A percentile compares a stretch with the other conserved stretches of the same genome.
These are phyloP conservation scores for Xerocomus nothofagi DNA, from an alignment of 1,284 basidiomycete species.

Conservation along the genomic window DNA sequence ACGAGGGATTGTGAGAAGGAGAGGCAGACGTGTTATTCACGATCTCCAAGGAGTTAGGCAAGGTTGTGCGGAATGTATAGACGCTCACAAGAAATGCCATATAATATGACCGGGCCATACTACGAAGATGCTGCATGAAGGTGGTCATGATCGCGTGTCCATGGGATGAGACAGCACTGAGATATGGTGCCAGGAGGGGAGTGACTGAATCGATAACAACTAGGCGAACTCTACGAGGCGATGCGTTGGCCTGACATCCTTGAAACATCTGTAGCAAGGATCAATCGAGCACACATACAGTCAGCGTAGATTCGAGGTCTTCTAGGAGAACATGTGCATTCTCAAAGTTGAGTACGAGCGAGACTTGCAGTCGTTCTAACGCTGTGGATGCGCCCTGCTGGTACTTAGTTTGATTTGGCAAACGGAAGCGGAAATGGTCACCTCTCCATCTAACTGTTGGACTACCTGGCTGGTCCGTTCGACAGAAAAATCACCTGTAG, in stretches of 20 bases:
- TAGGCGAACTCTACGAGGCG: slow-evolving; percentile 36
- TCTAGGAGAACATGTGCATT: slow-evolving; percentile 52
- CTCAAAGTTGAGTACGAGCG: slow-evolving; percentile 58
- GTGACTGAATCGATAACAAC: slow-evolving; percentile 69
- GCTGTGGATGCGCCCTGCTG: slow-evolving; percentile 35
- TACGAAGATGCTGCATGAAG: slow-evolving; percentile 65
- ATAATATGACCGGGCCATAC: slow-evolving; percentile 45
- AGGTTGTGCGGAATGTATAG: neutral
- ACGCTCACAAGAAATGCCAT: slow-evolving; percentile 52
- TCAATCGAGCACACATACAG: slow-evolving; percentile 28
- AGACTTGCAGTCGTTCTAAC: slow-evolving; percentile 48
- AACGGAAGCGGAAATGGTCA: slow-evolving; percentile 18
- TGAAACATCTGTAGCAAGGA: slow-evolving; percentile 4
- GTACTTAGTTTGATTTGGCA: slow-evolving; percentile 10
- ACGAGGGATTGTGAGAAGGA: slow-evolving; percentile 37
- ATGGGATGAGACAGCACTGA: slow-evolving; percentile 68
- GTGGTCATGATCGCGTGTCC: slow-evolving; percentile 75
- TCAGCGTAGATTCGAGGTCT: slow-evolving; percentile 34
- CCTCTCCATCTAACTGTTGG: slow-evolving; percentile 36
- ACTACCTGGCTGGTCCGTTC: slow-evolving; percentile 47
- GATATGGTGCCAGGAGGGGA: slow-evolving; percentile 59
- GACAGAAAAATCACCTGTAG: slow-evolving; percentile 61
- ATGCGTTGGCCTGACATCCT: slow-evolving; percentile 13
- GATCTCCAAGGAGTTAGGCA: slow-evolving; percentile 35
- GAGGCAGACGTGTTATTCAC: slow-evolving; percentile 45